Evolutionary conservation across 805 yeast genomes (phyloP).

Genomic region (Candida broadrunensis): DNA sequence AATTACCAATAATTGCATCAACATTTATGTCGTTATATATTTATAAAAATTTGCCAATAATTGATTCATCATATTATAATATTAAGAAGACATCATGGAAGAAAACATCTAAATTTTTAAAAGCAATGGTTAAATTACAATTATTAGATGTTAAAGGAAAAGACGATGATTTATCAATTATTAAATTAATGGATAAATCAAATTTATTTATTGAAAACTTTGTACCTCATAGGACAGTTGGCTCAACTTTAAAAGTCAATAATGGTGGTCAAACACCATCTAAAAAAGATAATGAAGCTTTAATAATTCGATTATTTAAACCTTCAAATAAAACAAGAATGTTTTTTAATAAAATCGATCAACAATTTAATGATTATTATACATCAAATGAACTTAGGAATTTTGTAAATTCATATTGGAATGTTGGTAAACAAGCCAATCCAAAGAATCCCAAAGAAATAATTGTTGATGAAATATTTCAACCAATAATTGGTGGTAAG

Average conservation of each 20-base stretch:
- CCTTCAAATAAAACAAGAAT: slow-evolving; percentile 50
- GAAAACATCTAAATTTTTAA: slow-evolving; percentile 79
- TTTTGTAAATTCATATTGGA: slow-evolving; percentile 55
- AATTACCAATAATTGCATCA: slow-evolving; percentile 70
- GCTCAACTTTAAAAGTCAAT: slow-evolving; percentile 9
- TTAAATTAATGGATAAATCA: slow-evolving; percentile 44
- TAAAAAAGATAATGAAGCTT: slow-evolving; percentile 22
- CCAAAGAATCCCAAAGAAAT: slow-evolving; percentile 52
- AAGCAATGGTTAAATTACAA: slow-evolving; percentile 77
- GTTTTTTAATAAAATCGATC: slow-evolving; percentile 43
- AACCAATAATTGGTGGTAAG: slow-evolving; percentile 1
- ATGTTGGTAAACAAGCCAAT: slow-evolving; percentile 47
- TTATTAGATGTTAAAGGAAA: slow-evolving; percentile 75
- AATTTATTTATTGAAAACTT: slow-evolving; percentile 54
- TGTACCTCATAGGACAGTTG: slow-evolving; percentile 53
- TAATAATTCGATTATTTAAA: slow-evolving; percentile 47
- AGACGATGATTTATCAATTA: slow-evolving; percentile 72
- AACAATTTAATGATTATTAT: slow-evolving; percentile 41
- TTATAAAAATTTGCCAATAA: slow-evolving; percentile 68
- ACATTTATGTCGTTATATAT: slow-evolving; percentile 70
- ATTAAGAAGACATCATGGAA: slow-evolving; percentile 87
- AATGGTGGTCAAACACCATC: slow-evolving; percentile 17
- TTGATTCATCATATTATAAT: slow-evolving; percentile 51
- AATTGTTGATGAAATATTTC: slow-evolving; percentile 51
- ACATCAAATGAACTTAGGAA: slow-evolving; percentile 52